Evolutionary conservation across 2,329 filamentous ascomycete genomes (phyloP).

Genomic region (Penicillium freii): DNA sequence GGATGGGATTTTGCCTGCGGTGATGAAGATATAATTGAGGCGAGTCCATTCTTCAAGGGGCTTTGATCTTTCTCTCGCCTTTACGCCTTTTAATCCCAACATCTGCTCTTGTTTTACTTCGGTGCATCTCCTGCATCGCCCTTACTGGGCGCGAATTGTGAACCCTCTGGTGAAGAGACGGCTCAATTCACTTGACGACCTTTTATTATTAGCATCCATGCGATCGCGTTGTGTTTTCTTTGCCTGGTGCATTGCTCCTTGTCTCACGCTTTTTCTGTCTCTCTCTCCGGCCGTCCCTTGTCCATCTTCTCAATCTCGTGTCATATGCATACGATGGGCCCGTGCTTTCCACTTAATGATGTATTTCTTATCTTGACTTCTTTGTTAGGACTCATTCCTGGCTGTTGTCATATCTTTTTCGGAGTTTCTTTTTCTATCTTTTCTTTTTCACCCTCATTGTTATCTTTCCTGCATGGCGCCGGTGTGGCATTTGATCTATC

Average conservation of each 20-base stretch:
- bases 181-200: conserved; percentile 1
- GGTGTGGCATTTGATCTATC: conserved; percentile 1
- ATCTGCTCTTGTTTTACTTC: neutral
- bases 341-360: neutral
- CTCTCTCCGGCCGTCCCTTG: neutral
- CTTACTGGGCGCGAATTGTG: neutral
- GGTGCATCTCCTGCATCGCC: neutral
- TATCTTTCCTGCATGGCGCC: conserved; percentile 4
- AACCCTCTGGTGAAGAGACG: neutral
- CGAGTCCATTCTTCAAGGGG: conserved; percentile 70
- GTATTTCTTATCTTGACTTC: neutral
- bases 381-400: neutral
- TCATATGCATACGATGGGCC: neutral
- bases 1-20: conserved; percentile 97
- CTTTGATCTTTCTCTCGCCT: conserved; percentile 25
- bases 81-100: neutral
- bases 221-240: neutral
- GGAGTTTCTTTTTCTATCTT: neutral
- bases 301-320: neutral
- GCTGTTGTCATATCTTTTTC: neutral
- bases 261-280: neutral
- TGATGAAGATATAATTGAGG: conserved; percentile 75
- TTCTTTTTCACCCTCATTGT: neutral
- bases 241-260: neutral
- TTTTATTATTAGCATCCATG: conserved; percentile 3